Evolutionary conservation across 1,284 basidiomycete species (phyloP).

Genomic region (Tetrapyrgos nigripes): DNA sequence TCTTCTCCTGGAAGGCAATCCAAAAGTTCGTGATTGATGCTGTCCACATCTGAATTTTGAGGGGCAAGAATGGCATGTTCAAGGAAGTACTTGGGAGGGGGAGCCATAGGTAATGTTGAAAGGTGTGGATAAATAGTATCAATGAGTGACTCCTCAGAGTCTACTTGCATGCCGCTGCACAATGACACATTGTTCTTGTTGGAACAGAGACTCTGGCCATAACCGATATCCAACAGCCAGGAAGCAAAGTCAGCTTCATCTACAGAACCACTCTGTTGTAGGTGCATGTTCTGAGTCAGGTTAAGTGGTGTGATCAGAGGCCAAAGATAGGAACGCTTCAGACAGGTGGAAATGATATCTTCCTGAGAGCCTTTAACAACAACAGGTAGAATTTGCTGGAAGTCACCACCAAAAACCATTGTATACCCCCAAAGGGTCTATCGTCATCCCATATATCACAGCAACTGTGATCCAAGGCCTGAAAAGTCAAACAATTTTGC

Average conservation of each 20-base stretch:
- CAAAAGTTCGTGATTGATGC: constrained; percentile 39
- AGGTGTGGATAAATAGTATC: constrained; percentile 18
- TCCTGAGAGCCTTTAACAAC: constrained; percentile 39
- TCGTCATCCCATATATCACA: constrained; percentile 33
- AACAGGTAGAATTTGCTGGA: too few species aligned
- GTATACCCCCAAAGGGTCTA: constrained; percentile 44
- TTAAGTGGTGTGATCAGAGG: constrained; percentile 28
- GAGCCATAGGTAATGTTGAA: constrained; percentile 20
- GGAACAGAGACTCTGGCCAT: constrained; percentile 33
- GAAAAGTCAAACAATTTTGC: constrained; percentile 37
- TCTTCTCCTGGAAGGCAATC: constrained; percentile 32
- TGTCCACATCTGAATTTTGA: constrained; percentile 41
- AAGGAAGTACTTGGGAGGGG: constrained; percentile 38
- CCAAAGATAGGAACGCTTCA: constrained; percentile 46
- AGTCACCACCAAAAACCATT: too few species aligned
- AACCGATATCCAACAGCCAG: constrained; percentile 49
- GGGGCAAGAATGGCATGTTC: constrained; percentile 43
- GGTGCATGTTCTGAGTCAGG: constrained; percentile 44
- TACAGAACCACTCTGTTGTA: constrained; percentile 28
- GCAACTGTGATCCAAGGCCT: constrained; percentile 39
- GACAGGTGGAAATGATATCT: constrained; percentile 39
- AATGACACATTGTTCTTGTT: constrained; percentile 31
- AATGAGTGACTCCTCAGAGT: constrained; percentile 10
- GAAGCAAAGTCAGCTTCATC: constrained; percentile 39
- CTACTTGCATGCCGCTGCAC: constrained; percentile 34